Conservation (phyloP, 306 rosid species). For the Crotalaria pallida region DNA sequence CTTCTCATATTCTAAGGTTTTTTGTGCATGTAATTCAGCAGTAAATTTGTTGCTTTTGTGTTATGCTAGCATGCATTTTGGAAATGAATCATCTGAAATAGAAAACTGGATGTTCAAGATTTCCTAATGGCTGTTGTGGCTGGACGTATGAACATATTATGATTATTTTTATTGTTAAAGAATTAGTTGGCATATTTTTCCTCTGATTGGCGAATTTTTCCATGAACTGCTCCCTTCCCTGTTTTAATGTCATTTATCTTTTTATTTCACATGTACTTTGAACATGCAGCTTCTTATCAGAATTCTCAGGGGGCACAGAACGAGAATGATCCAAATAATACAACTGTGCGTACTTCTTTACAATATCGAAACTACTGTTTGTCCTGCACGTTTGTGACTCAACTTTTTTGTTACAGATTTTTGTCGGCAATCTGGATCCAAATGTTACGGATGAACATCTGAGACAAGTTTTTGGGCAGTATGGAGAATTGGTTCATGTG, state of each 20-base stretch:
- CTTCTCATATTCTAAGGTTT: neutral
- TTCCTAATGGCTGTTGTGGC: neutral
- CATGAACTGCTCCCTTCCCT: neutral
- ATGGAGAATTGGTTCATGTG: constrained; percentile 84
- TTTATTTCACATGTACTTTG: constrained; percentile 32
- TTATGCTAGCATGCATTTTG: neutral
- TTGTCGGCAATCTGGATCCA: constrained; percentile 92
- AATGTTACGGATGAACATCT: constrained; percentile 82
- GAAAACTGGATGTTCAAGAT: neutral
- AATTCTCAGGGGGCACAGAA: constrained; percentile 79
- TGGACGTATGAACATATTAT: neutral
- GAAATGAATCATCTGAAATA: neutral
- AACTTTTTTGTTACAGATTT: constrained; percentile 48
- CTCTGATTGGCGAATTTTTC: neutral
- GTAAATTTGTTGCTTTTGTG: neutral
- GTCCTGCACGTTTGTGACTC: constrained; percentile 16
- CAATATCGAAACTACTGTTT: neutral
- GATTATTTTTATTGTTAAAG: neutral
- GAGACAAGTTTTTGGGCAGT: constrained; percentile 79
- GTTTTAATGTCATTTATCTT: constrained; percentile 10
- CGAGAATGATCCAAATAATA: constrained; percentile 91
- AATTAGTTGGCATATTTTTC: neutral
- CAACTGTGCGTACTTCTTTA: constrained; percentile 78
- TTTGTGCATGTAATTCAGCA: neutral
- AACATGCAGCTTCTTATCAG: constrained; percentile 86